Evolutionary conservation across 2,329 filamentous ascomycete species (phyloP).

Genomic region (Penicillium decumbens): DNA sequence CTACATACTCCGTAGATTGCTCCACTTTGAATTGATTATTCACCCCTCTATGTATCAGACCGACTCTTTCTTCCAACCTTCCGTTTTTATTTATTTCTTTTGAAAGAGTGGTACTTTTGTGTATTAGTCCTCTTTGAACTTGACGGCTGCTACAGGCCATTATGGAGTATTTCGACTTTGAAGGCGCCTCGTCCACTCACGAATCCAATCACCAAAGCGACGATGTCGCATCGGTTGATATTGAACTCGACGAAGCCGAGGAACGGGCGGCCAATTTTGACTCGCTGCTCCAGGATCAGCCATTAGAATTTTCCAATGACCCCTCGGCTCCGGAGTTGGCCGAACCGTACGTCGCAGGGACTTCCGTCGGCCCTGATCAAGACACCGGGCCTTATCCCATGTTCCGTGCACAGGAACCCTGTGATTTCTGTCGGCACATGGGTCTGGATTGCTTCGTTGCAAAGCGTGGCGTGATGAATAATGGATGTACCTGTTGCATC

Average conservation of each 20-base stretch:
- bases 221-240: conserved; percentile 38
- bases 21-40: conserved; percentile 21
- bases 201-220: conserved; percentile 35
- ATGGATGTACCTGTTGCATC: conserved; percentile 47
- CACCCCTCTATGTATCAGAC: conserved; percentile 24
- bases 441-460: conserved; percentile 47
- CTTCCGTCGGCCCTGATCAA: conserved; percentile 17
- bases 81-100: conserved; percentile 1
- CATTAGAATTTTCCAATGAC: conserved; percentile 38
- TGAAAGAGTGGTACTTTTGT: background rate
- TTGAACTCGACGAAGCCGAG: conserved; percentile 38
- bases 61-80: conserved; percentile 14
- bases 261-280: conserved; percentile 38
- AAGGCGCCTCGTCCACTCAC: conserved; percentile 39
- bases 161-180: conserved; percentile 48
- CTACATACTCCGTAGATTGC: background rate
- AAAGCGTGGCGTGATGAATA: conserved; percentile 42
- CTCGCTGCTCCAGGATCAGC: conserved; percentile 41
- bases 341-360: conserved; percentile 18
- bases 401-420: conserved; percentile 43
- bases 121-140: background rate
- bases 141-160: background rate
- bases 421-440: conserved; percentile 45
- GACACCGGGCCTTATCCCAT: conserved; percentile 40
- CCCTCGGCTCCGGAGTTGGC: conserved; percentile 20